Evolutionary conservation across 2,329 filamentous ascomycete species (phyloP), one percentile per base, ranked within the genome.

Genomic region (Talaromyces piceae): DNA sequence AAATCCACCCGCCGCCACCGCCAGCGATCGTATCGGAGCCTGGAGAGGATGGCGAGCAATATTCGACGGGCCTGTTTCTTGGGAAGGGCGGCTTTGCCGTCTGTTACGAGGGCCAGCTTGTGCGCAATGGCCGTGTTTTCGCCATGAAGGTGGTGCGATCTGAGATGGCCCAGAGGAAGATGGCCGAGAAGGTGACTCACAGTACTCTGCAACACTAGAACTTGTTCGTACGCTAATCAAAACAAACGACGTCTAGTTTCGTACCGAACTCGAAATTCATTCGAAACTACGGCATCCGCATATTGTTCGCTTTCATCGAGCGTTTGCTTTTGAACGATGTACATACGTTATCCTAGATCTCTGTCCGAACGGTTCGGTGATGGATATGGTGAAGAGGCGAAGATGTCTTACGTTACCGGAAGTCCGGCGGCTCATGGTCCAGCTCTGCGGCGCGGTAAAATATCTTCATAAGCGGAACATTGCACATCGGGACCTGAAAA

Each of bases 251-350:
- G 48, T 5, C 25, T 57, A 85, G 81, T 86, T 86, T 67, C 80
- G 83, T 51, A 84, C 82, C 2, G 93, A 98, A 69, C 81, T 98
- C 5, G 91, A 97, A 70, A 96, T 98, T 54, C 93, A 98, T 72
- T 96, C 93, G 41, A 98, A 97, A 67, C 91, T 98, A 83, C 84
- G 85, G 52, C 93, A 98, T 65, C 87, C 87, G 49, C 95, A 96
- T 67, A 91, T 98, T 58, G 93, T 98, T 56, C 87, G 91, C 61
- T 98, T 98, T 68, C 83, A 95, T 62, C 84, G 91, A 60, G 93
- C 93, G 28, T 98, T 98, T 66, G 87, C 91, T 11, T 95, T 91
- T 68, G 79, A 89, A 58, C 84, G 82, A 57, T 91, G 85, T 67
- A 97, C 93, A 52, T 98, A 95, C 62, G 87, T 98, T 45, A 87